phyloP scores from a whole-genome alignment of 495 filamentous ascomycete species.

The Achaetomiella virescens region DNA sequence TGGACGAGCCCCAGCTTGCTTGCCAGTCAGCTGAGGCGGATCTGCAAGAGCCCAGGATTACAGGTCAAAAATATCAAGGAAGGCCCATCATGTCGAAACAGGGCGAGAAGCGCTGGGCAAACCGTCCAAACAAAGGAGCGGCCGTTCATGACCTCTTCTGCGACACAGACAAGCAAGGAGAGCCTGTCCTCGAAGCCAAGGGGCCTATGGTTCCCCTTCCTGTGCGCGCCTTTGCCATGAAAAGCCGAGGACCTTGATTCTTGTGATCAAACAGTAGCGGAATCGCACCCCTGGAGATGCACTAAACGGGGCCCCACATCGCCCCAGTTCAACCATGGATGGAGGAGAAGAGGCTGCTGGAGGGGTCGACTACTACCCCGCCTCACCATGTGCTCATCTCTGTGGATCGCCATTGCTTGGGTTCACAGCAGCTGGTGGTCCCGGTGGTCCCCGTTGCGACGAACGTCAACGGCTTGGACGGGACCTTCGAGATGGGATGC shows the following conservation, averaged over 20 bases:
- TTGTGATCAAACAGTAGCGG: neutral
- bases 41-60: neutral
- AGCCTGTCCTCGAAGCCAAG: neutral
- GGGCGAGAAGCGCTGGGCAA: neutral
- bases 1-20: neutral
- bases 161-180: neutral
- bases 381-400: too few relatives aligned
- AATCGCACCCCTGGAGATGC: neutral
- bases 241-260: neutral
- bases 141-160: neutral
- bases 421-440: neutral
- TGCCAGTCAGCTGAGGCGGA: neutral
- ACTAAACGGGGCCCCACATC: neutral
- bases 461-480: neutral
- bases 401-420: too few relatives aligned
- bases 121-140: neutral
- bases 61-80: neutral
- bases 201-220: too few relatives aligned
- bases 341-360: neutral
- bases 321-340: neutral
- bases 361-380: too few relatives aligned
- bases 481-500: slow-evolving; percentile 1
- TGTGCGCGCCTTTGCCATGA: neutral
- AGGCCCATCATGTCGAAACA: neutral
- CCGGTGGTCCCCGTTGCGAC: too few relatives aligned